Evolutionary conservation across 495 filamentous ascomycete genomes (phyloP), one percentile per base, ranked within the genome.

Genomic region (Xylaria flabelliformis): DNA sequence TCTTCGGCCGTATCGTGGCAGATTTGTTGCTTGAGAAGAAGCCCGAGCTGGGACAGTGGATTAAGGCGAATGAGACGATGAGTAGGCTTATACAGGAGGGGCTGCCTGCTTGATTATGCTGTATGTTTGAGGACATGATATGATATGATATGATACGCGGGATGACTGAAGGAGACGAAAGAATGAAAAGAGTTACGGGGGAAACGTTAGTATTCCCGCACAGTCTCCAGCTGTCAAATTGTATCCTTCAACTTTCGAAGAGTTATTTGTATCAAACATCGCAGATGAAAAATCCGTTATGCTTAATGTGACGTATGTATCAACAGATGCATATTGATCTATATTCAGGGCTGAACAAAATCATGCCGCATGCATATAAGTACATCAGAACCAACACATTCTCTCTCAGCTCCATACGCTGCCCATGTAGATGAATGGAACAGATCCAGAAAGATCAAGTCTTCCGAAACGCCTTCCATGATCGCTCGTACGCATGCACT

Each of bases 1-100:
- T 88, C 12, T 88, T 88, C 75, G 85, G 85, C 0, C 80, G 81
- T 2, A 79, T 88, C 72, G 79, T 87, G 51, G 81, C 80, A 0
- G 76, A 80, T 66, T 72, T 88, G 63, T 76, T 87, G 59, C 64
- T 73, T 0, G 69, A 72, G 41, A 73, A 72, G 4, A 72, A 70
- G 17, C 71, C 77, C 0, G 56, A 66, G 19, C 51, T 85, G 66
- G 67, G 71, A 21, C 21, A 42, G 15, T 83, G 74, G 64, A 68
- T 82, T 24, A 66, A 24, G 1, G 71, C 78, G 39, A 80, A 82
- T 61, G 44, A 73, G 58, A 78, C 70, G 13, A 62, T 85, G 46
- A 77, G 75, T 67, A 61, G 70, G 12, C 73, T 75, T 32, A 79
- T 86, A 62, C 65, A 71, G 39, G 67, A 73, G 1, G 81, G 83